These are phyloP conservation scores for Xylaria longipes DNA, from an alignment of 495 filamentous ascomycete species.

Conservation along the genomic window DNA sequence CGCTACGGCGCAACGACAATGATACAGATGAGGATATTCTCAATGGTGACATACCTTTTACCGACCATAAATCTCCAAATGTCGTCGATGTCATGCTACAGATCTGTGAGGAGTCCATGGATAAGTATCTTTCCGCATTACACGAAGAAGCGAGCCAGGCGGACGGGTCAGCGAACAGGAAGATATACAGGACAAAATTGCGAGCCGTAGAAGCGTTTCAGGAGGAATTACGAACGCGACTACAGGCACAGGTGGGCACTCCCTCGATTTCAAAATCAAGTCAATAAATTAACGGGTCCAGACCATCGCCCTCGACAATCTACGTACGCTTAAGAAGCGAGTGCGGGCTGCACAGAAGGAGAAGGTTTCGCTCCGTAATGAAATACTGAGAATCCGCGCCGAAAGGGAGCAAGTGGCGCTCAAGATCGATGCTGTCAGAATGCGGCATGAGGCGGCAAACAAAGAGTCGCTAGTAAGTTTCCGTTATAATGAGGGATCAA, in stretches of 20 bases:
- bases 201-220: slow-evolving; percentile 72
- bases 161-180: slow-evolving; percentile 48
- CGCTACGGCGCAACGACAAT: slow-evolving; percentile 31
- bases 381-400: slow-evolving; percentile 66
- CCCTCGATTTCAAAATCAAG: not conserved
- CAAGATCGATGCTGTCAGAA: slow-evolving; percentile 71
- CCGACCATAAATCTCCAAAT: slow-evolving; percentile 70
- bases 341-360: slow-evolving; percentile 68
- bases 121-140: slow-evolving; percentile 54
- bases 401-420: slow-evolving; percentile 71
- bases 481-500: not conserved
- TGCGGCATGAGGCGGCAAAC: slow-evolving; percentile 60
- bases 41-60: slow-evolving; percentile 53
- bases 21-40: slow-evolving; percentile 53
- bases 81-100: slow-evolving; percentile 72
- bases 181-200: slow-evolving; percentile 65
- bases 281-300: slow-evolving; percentile 33
- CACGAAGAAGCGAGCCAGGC: slow-evolving; percentile 46
- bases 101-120: slow-evolving; percentile 71
- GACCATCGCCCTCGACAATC: slow-evolving; percentile 68
- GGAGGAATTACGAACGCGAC: slow-evolving; percentile 67
- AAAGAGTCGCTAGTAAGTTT: slow-evolving; percentile 52
- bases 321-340: slow-evolving; percentile 66
- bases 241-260: slow-evolving; percentile 63
- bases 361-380: slow-evolving; percentile 67